Percentiles rank a stretch among this genome's conserved stretches.
phyloP scores from a whole-genome alignment of 192 early-diverging fungal species.

The Coemansia pectinata region DNA sequence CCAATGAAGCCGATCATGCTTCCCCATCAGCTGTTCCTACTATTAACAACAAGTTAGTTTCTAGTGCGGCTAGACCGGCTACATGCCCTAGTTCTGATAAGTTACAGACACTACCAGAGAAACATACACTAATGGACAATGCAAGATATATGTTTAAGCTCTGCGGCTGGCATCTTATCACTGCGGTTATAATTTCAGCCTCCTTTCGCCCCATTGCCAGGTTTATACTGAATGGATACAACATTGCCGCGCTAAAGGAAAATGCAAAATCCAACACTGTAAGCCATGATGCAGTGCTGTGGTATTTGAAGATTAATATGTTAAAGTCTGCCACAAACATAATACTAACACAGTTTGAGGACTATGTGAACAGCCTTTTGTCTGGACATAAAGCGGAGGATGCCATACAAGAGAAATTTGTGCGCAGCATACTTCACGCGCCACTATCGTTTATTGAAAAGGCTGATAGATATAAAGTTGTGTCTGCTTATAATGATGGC shows the following conservation, averaged over 20 bases:
- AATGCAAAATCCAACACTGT: not conserved
- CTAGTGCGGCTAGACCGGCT: too few species aligned
- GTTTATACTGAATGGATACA: slow-evolving; percentile 28
- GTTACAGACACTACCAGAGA: too few species aligned
- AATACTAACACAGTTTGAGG: not conserved
- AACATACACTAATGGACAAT: too few species aligned
- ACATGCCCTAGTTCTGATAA: too few species aligned
- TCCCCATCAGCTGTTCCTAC: too few species aligned
- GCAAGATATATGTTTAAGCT: too few species aligned
- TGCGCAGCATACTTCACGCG: not conserved
- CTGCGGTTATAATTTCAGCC: too few species aligned
- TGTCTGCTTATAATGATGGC: not conserved
- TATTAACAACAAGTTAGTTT: too few species aligned
- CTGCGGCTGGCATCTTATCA: too few species aligned
- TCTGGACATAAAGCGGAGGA: not conserved
- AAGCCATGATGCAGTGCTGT: not conserved
- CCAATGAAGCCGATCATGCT: too few species aligned
- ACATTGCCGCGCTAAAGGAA: slow-evolving; percentile 16
- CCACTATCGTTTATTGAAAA: slow-evolving; percentile 9
- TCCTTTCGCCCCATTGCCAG: slow-evolving; percentile 8
- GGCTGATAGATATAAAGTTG: not conserved
- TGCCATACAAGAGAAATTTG: not conserved
- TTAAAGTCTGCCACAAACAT: not conserved
- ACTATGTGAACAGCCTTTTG: not conserved
- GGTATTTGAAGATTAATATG: not conserved